These are phyloP conservation scores for Arthrinium puccinioides DNA, from an alignment of 2,329 filamentous ascomycete genomes.

Conservation along the genomic window DNA sequence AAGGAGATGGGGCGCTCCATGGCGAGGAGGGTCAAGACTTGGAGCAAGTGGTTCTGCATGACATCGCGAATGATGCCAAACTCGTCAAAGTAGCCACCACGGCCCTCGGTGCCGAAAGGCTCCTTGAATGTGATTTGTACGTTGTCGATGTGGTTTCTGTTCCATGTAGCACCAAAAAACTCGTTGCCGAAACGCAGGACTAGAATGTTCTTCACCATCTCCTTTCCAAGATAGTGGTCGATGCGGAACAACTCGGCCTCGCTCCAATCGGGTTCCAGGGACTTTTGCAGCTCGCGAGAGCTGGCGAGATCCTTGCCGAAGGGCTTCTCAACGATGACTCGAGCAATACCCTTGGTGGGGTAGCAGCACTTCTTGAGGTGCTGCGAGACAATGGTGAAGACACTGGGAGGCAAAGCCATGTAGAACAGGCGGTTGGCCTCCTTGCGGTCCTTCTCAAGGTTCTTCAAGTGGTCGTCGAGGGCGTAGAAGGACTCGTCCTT, in stretches of 20 bases:
- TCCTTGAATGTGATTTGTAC: slow-evolving; percentile 99
- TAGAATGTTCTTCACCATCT: slow-evolving; percentile 99
- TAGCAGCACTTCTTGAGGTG: slow-evolving; percentile 98
- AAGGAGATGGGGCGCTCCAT: slow-evolving; percentile 99
- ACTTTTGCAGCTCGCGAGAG: slow-evolving; percentile 90
- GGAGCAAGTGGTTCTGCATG: slow-evolving; percentile 98
- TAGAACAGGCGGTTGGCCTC: slow-evolving; percentile 95
- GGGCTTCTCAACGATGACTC: slow-evolving; percentile 98
- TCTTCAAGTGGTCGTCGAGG: slow-evolving; percentile 77
- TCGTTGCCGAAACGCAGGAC: slow-evolving; percentile 98
- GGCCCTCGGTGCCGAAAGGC: slow-evolving; percentile 95
- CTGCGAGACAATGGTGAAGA: slow-evolving; percentile 96
- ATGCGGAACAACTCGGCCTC: slow-evolving; percentile 99
- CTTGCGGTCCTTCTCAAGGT: slow-evolving; percentile 72
- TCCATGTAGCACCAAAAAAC: slow-evolving; percentile 98
- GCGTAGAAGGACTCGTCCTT: slow-evolving; percentile 88
- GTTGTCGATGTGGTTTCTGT: slow-evolving; percentile 98
- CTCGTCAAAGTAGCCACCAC: slow-evolving; percentile 98
- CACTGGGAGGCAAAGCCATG: slow-evolving; percentile 96
- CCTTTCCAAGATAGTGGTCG: slow-evolving; percentile 98
- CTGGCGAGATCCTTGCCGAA: slow-evolving; percentile 96
- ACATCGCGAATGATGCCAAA: slow-evolving; percentile 99
- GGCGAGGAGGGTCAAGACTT: slow-evolving; percentile 89
- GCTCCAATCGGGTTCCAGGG: slow-evolving; percentile 94
- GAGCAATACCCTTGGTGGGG: slow-evolving; percentile 79